phyloP scores from a whole-genome alignment of 108 stramenopile genomes.

The Skeletonema costatum region DNA sequence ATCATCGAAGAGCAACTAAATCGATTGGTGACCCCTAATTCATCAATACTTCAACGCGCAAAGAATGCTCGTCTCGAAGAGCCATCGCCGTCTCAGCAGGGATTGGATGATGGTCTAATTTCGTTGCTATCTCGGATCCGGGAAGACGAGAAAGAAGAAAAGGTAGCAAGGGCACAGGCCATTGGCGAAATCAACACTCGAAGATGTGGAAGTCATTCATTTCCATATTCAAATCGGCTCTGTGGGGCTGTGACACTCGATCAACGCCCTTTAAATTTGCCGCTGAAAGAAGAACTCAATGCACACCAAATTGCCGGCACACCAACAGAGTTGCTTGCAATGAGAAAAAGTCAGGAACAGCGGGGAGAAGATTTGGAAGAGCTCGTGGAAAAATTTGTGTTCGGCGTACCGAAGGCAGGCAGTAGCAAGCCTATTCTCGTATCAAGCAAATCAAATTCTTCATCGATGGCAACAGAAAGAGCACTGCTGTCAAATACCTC shows the following conservation, averaged over 20 bases:
- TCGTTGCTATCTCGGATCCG: constrained; percentile 47
- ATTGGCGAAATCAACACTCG: constrained; percentile 48
- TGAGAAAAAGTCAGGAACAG: constrained; percentile 59
- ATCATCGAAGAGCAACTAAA: constrained; percentile 45
- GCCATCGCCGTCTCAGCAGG: constrained; percentile 21
- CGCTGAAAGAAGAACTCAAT: constrained; percentile 45
- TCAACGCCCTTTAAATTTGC: constrained; percentile 13
- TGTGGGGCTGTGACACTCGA: constrained; percentile 48
- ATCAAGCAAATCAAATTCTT: constrained; percentile 6
- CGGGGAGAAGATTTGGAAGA: constrained; percentile 61
- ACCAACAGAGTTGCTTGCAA: constrained; percentile 60
- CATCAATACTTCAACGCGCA: constrained; percentile 28
- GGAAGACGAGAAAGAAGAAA: constrained; percentile 22
- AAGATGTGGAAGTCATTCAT: constrained; percentile 58
- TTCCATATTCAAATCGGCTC: constrained; percentile 51
- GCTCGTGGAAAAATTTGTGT: constrained; percentile 72
- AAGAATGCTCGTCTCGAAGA: constrained; percentile 17
- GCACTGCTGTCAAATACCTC: constrained; percentile 14
- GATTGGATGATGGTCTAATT: constrained; percentile 39
- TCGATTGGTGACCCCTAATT: constrained; percentile 22
- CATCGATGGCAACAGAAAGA: constrained; percentile 13
- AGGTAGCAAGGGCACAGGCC: constrained; percentile 39
- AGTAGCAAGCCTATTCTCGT: constrained; percentile 44
- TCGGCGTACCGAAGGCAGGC: constrained; percentile 79
- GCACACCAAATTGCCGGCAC: constrained; percentile 52